These are phyloP conservation scores for Collybia sordida DNA, from an alignment of 768 basidiomycete species.

Conservation along the genomic window DNA sequence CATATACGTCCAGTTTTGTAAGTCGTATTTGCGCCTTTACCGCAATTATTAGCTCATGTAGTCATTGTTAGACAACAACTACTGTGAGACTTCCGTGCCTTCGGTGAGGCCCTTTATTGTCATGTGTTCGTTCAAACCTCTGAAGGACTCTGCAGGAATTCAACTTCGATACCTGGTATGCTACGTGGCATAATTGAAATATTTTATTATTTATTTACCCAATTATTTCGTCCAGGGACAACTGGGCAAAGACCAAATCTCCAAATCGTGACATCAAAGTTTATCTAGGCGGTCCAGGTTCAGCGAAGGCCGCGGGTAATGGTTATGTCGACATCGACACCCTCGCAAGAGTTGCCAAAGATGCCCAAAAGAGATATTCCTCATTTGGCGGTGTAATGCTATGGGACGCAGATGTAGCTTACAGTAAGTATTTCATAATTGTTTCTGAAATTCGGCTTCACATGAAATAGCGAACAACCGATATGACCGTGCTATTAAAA, in stretches of 20 bases:
- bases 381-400: conserved; percentile 61
- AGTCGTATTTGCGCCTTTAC: conserved; percentile 13
- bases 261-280: conserved; percentile 58
- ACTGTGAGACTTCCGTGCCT: conserved; percentile 43
- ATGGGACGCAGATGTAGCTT: conserved; percentile 41
- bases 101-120: conserved; percentile 24
- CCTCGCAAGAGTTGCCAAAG: conserved; percentile 39
- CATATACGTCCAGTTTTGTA: conserved; percentile 71
- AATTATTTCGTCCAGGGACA: conserved; percentile 36
- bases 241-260: conserved; percentile 61
- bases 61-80: conserved; percentile 49
- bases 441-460: not conserved
- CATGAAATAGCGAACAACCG: conserved; percentile 38
- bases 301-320: conserved; percentile 46
- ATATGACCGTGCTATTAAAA: conserved; percentile 51
- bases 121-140: conserved; percentile 1
- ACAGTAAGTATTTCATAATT: conserved; percentile 36
- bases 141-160: conserved; percentile 34
- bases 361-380: conserved; percentile 49
- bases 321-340: conserved; percentile 50
- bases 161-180: conserved; percentile 49
- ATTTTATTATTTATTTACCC: not conserved
- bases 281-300: conserved; percentile 58
- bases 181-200: no score
- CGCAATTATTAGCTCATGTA: conserved; percentile 3